Conservation (phyloP, 2,329 filamentous ascomycete genomes). For the Hawksworthiomyces lignivorus region DNA sequence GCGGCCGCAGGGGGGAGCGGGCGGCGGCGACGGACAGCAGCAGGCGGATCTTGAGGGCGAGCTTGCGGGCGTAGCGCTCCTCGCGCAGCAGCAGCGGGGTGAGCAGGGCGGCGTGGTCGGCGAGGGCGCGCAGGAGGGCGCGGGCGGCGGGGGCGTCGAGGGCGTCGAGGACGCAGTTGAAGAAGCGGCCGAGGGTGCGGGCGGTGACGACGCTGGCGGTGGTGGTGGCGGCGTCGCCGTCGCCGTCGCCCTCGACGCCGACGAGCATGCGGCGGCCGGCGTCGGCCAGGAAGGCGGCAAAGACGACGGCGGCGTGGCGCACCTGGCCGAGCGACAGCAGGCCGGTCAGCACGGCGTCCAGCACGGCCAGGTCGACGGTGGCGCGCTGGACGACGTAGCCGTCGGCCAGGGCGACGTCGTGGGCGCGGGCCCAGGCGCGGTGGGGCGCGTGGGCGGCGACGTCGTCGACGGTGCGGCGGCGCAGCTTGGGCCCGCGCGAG, state of each 20-base stretch:
- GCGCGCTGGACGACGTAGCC: constrained; percentile 34
- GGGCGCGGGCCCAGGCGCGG: constrained; percentile 20
- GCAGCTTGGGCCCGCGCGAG: constrained; percentile 30
- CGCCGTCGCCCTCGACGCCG: constrained; percentile 26
- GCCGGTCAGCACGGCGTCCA: constrained; percentile 39
- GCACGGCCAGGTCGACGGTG: constrained; percentile 29
- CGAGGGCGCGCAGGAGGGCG: constrained; percentile 25
- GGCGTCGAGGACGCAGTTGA: constrained; percentile 33
- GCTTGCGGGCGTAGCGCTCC: constrained; percentile 2
- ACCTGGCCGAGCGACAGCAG: constrained; percentile 40
- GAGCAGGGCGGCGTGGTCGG: constrained; percentile 19
- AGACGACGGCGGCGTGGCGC: constrained; percentile 35
- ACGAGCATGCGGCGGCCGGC: constrained; percentile 31
- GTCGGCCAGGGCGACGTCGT: constrained; percentile 19
- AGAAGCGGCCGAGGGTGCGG: constrained; percentile 30
- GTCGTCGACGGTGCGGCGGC: constrained; percentile 10
- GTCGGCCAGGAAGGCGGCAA: constrained; percentile 31
- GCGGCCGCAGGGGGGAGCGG: not conserved
- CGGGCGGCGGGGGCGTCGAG: constrained; percentile 29
- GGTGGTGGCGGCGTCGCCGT: not conserved
- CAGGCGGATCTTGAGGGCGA: constrained; percentile 12
- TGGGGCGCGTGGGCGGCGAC: constrained; percentile 13
- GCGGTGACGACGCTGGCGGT: constrained; percentile 29
- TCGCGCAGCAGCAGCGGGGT: constrained; percentile 11
- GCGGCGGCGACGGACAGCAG: constrained; percentile 10